These are phyloP conservation scores for Solanum rostratum DNA, from an alignment of 257 asterid species.

Conservation along the genomic window DNA sequence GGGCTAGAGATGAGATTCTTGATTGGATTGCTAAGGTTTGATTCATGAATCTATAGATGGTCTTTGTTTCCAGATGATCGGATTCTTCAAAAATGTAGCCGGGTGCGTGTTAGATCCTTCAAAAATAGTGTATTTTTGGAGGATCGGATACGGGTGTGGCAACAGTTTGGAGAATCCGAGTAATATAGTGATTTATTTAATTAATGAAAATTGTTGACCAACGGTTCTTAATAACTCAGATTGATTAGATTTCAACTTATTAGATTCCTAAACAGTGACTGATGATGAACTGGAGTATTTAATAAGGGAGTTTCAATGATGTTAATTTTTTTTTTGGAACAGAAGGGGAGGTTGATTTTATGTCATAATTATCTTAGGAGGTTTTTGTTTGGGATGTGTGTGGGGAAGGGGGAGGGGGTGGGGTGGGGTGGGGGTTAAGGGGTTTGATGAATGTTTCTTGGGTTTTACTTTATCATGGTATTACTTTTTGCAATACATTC, in stretches of 20 bases:
- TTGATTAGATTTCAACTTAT: background rate
- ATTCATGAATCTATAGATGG: background rate
- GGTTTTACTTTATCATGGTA: background rate
- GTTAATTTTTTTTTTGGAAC: slow-evolving; percentile 1
- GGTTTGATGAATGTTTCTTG: slow-evolving; percentile 3
- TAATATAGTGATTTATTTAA: background rate
- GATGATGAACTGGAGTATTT: background rate
- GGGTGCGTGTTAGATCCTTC: background rate
- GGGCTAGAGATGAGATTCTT: slow-evolving; percentile 24
- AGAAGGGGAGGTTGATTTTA: slow-evolving; percentile 3
- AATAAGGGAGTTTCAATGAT: background rate
- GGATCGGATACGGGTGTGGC: background rate
- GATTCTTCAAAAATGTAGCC: background rate
- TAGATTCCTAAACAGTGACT: background rate
- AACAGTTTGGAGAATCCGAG: background rate
- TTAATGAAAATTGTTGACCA: background rate
- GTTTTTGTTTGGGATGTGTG: background rate
- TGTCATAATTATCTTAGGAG: background rate
- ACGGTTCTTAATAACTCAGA: background rate
- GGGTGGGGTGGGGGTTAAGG: background rate
- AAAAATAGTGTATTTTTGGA: background rate
- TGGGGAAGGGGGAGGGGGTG: background rate
- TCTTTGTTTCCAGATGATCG: background rate
- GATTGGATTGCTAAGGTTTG: slow-evolving; percentile 35
- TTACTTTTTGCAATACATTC: slow-evolving; percentile 2